These are phyloP conservation scores for Pyricularia grisea DNA, from an alignment of 2,329 filamentous ascomycete species.

Conservation along the genomic window DNA sequence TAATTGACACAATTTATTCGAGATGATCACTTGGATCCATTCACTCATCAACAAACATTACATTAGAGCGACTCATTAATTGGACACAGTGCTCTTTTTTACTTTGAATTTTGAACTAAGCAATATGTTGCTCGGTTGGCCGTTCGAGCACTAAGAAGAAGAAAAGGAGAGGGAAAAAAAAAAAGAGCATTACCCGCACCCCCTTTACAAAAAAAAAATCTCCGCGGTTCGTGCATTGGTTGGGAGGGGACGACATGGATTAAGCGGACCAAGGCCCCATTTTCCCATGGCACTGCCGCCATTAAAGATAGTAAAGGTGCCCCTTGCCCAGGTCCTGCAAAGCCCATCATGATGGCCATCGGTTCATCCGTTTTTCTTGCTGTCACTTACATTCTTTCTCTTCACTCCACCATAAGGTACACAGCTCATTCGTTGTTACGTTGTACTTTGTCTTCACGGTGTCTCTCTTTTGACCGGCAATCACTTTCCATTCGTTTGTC, in stretches of 20 bases:
- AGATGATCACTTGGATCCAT: background rate
- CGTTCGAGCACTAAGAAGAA: background rate
- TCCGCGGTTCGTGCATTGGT: background rate
- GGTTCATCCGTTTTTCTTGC: background rate
- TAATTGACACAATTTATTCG: background rate
- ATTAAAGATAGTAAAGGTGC: background rate
- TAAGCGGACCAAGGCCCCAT: background rate
- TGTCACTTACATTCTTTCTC: background rate
- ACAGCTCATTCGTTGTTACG: background rate
- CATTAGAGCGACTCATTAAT: background rate
- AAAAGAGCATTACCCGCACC: background rate
- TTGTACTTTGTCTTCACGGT: background rate
- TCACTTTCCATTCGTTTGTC: background rate
- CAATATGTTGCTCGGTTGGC: background rate
- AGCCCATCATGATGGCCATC: background rate
- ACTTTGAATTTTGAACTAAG: no score
- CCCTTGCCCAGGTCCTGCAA: background rate
- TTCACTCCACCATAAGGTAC: background rate
- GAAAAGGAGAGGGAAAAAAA: background rate
- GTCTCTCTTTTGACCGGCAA: background rate
- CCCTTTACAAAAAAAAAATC: background rate
- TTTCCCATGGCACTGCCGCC: background rate
- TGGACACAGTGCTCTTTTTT: background rate
- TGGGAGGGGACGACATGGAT: background rate
- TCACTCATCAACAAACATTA: background rate